Base-by-base conservation (phyloP, 2,329 filamentous ascomycete genomes). In the Fusarium xylarioides region DNA sequence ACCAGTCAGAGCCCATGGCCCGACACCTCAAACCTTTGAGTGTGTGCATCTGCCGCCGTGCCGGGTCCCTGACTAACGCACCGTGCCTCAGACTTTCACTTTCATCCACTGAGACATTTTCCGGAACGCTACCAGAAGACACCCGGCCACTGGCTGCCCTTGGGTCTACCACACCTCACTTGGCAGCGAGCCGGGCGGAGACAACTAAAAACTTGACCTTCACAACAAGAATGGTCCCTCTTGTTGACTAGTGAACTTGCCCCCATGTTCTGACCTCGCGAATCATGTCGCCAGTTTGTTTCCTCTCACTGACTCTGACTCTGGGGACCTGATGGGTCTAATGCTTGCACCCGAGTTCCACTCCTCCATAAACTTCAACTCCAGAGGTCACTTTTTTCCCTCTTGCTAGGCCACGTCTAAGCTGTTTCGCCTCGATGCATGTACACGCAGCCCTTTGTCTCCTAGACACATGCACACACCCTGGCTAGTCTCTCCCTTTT, bases 51-150 rank as follows among this genome's bases (percentile, higher is more conserved):
- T 73, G 67, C 68, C 57, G 68, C 66, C 38, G 43, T 74, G 61
- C 52, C 43, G 55, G 75, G 75, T 73, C 75, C 75, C 72, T 74
- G 75, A 75, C 75, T 77, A 77, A 77, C 70, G 74, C 74, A 77
- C 70, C 71, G 75, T 77, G 75, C 75, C 75, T 75, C 64, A 64
- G 66, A 66, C 53, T 38, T 46, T 43, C 15, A 47, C 9, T 19
- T 30, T 46, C 64, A 74, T 66, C 58, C 38, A 61, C 60, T 76
- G 75, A 77, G 74, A 75, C 71, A 77, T 77, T 77, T 77, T 77
- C 60, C 65, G 62, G 65, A 70, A 57, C 55, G 6, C 63, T 49
- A 57, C 66, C 28, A 42, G 42, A 54, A 32, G 40, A 23, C 47
- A 38, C 35, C 65, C 65, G 55, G 42, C 26, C 43, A 71, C 59